phyloP scores from a whole-genome alignment of 352 stramenopile genomes.

The Phytophthora ramorum region DNA sequence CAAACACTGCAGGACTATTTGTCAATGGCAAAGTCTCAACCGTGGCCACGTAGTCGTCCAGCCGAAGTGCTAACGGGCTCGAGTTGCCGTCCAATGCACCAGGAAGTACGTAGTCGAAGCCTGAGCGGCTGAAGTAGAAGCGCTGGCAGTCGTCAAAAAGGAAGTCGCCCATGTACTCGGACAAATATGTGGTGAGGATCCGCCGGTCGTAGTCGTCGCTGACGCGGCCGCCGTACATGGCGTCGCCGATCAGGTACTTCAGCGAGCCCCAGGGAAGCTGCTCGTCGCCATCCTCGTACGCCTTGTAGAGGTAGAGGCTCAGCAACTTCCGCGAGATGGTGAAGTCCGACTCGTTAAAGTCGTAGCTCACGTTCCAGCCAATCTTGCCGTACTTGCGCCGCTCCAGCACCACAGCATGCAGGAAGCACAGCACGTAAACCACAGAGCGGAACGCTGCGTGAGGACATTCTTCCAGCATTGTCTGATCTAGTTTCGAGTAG shows the following conservation, averaged over 20 bases:
- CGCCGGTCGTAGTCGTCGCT: constrained; percentile 96
- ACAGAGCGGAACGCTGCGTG: constrained; percentile 93
- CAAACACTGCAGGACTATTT: constrained; percentile 95
- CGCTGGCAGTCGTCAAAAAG: constrained; percentile 95
- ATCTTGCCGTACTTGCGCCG: constrained; percentile 97
- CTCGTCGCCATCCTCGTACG: constrained; percentile 93
- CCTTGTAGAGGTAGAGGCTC: constrained; percentile 94
- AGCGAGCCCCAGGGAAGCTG: constrained; percentile 94
- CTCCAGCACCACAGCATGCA: constrained; percentile 96
- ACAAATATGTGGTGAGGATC: constrained; percentile 94
- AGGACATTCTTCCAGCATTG: constrained; percentile 93
- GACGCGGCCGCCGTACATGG: constrained; percentile 97
- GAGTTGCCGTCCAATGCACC: constrained; percentile 37
- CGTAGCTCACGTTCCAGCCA: constrained; percentile 97
- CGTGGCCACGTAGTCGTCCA: constrained; percentile 82
- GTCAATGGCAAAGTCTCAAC: constrained; percentile 94
- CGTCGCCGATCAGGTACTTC: constrained; percentile 96
- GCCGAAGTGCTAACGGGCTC: constrained; percentile 24
- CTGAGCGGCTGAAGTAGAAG: constrained; percentile 94
- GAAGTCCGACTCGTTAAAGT: constrained; percentile 98
- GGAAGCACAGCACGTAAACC: constrained; percentile 95
- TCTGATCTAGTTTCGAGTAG: constrained; percentile 92
- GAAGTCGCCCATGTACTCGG: constrained; percentile 98
- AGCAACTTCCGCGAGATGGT: constrained; percentile 93
- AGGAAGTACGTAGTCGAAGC: constrained; percentile 93